Evolutionary conservation across 352 stramenopile genomes (phyloP), one percentile per base, ranked within the genome.

Genomic region (Aphanomyces stellatus): DNA sequence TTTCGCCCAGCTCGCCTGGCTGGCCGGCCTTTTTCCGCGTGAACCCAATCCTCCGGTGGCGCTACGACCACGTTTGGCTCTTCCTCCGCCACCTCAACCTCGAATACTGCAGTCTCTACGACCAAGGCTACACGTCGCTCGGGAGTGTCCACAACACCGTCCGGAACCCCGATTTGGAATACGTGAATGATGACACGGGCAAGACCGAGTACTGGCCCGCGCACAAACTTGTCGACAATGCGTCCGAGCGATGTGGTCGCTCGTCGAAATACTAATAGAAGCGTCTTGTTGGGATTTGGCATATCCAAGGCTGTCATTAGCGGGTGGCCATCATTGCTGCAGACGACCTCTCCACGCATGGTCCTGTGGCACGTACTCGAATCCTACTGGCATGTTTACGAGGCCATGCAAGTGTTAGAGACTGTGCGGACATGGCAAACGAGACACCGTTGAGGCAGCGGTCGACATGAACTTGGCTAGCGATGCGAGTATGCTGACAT

Each of bases 1-100:
- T 92, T 62, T 80, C 79, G 13, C 88, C 88, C 10, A 96, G 85
- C 69, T 90, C 87, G 19, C 77, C 85, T 7, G 90, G 89, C 3
- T 97, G 90, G 96, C 96, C 96, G 37, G 87, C 95, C 13, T 99
- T 99, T 72, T 85, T 99, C 76, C 82, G 96, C 33, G 88, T 99
- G n/a, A 99, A 99, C 77, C 96, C 96, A n/a, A 96, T 99, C 46
- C 72, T 99, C 35, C 69, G 91, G 56, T 99, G 96, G 96, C 96
- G 83, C 5, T 99, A 99, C 78, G 82, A 82, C 6, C 83, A 98
- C 70, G 88, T 98, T 17, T 98, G 93, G 93, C 76, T 86, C 46
- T 98, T 98, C 73, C 64, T 98, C 46, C 82, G 88, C 19, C 73
- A 90, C 22, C 96, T 85, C 62, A 69, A 85, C 34, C 72, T 98